phyloP scores from a whole-genome alignment of 208 protist genomes.

The Crithidia thermophila region DNA sequence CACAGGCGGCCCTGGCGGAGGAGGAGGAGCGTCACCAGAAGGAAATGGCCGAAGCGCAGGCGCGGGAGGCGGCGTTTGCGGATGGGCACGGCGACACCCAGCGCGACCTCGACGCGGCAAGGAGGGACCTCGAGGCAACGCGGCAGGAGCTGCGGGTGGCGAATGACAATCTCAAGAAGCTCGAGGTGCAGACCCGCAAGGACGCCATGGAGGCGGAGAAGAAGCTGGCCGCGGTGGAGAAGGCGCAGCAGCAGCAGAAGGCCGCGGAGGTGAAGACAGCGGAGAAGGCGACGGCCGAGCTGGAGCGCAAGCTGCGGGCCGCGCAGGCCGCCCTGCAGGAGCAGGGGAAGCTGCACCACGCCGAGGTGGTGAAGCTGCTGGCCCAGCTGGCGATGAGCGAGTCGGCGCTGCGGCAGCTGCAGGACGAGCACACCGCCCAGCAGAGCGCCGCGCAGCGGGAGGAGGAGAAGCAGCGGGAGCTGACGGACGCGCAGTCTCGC shows the following conservation, averaged over 20 bases:
- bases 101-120: not conserved
- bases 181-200: conserved; percentile 3
- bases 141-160: conserved; percentile 1
- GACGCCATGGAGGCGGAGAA: conserved; percentile 12
- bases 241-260: conserved; percentile 5
- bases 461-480: not conserved
- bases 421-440: not conserved
- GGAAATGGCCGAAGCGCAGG: not conserved
- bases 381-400: conserved; percentile 4
- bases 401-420: conserved; percentile 13
- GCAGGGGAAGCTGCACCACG: conserved; percentile 10
- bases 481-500: not conserved
- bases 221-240: not conserved
- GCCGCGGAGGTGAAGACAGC: not conserved
- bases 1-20: conserved; percentile 5
- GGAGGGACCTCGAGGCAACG: conserved; percentile 3
- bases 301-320: conserved; percentile 4
- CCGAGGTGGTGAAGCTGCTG: conserved; percentile 12
- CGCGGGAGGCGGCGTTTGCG: not conserved
- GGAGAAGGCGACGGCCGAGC: conserved; percentile 8
- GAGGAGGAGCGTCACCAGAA: conserved; percentile 5
- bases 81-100: not conserved
- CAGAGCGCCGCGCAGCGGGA: not conserved
- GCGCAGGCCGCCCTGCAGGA: conserved; percentile 13
- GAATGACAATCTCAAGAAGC: conserved; percentile 12